A percentile compares a stretch with the other conserved stretches of the same genome.
Evolutionary conservation across 176 grass and related monocot genomes (phyloP).

Genomic region (Microstegium vimineum): DNA sequence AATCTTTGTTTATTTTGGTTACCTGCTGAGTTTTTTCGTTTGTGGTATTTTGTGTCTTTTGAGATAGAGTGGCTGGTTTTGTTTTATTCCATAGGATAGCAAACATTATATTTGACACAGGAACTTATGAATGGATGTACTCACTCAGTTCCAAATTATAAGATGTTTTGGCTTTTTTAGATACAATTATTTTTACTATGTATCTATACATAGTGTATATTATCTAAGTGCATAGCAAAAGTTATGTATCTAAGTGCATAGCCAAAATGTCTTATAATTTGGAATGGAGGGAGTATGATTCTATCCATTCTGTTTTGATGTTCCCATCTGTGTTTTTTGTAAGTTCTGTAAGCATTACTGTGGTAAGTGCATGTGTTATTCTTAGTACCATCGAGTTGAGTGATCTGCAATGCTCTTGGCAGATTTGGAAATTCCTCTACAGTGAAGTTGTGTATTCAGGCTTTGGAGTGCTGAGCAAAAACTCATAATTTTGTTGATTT

Average conservation of each 20-base stretch:
- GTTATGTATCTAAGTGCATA: no score
- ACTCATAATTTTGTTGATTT: background rate
- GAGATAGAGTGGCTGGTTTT: background rate
- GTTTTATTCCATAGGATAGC: background rate
- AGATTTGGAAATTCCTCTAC: background rate
- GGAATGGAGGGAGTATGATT: no score
- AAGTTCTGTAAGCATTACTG: background rate
- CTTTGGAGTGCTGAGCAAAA: background rate
- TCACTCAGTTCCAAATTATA: no score
- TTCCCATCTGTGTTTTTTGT: background rate
- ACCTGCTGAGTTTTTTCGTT: constrained; percentile 1
- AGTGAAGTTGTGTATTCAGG: background rate
- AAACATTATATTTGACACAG: background rate
- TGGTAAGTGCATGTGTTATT: background rate
- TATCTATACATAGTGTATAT: no score
- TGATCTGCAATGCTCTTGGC: background rate
- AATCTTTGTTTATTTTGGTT: background rate
- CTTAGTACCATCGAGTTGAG: background rate
- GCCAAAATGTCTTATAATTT: no score
- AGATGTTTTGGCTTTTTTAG: no score
- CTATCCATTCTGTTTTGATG: background rate
- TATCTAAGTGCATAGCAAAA: no score
- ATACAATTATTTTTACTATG: no score
- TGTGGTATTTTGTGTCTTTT: background rate
- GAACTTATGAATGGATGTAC: background rate